phyloP scores from a whole-genome alignment of 371 early-diverging fungal genomes.

The Polyrhizophydium stewartii region DNA sequence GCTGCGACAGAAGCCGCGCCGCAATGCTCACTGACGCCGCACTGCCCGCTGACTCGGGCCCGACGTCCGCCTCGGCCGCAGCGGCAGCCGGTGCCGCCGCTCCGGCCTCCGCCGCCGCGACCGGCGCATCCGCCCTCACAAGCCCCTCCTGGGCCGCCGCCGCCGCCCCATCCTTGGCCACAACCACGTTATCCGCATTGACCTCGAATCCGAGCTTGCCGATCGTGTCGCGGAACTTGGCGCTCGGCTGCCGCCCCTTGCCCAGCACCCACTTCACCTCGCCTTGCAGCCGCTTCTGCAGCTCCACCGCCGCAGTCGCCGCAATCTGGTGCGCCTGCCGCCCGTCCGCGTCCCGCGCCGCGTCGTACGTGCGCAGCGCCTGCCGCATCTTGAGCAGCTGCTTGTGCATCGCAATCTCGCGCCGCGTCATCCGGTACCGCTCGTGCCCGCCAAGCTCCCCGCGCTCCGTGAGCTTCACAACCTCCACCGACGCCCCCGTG shows the following conservation, averaged over 20 bases:
- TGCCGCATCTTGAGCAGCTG: not conserved
- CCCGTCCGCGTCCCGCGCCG: not conserved
- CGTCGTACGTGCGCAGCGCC: not conserved
- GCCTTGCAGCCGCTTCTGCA: not conserved
- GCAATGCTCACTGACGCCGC: too few relatives aligned
- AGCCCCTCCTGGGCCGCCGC: not conserved
- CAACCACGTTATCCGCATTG: not conserved
- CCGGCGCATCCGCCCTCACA: not conserved
- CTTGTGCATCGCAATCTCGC: conserved; percentile 9
- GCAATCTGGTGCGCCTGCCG: not conserved
- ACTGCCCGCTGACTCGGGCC: too few relatives aligned
- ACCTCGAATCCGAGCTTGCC: not conserved
- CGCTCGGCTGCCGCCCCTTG: not conserved
- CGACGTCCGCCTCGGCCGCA: not conserved
- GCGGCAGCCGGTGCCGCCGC: not conserved
- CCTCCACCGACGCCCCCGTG: conserved; percentile 13
- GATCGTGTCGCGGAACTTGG: not conserved
- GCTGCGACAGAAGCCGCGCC: too few relatives aligned
- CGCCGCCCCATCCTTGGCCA: not conserved
- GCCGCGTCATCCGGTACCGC: not conserved
- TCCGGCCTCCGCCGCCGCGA: not conserved
- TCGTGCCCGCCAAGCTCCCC: not conserved
- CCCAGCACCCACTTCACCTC: not conserved
- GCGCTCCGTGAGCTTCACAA: not conserved
- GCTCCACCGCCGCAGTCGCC: not conserved